Percentiles rank a stretch among this genome's conserved stretches.
phyloP scores from a whole-genome alignment of 306 rosid species.

The Rosa lucieae region DNA sequence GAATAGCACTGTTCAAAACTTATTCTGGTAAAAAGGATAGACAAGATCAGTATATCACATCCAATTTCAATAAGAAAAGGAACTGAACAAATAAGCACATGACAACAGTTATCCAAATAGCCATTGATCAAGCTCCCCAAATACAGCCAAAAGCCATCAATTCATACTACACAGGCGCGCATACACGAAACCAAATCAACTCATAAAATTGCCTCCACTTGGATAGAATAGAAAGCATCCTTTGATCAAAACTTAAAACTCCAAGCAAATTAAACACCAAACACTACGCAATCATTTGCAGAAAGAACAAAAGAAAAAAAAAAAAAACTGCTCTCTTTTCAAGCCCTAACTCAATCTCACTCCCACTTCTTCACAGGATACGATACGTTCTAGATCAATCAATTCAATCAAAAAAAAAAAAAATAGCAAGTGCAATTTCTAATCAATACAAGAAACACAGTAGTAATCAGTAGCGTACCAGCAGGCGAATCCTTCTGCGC shows the following conservation, averaged over 20 bases:
- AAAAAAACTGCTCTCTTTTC: background rate
- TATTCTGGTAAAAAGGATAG: background rate
- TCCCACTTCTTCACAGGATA: background rate
- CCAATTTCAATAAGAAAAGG: background rate
- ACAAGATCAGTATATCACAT: background rate
- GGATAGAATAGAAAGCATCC: background rate
- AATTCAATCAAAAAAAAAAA: background rate
- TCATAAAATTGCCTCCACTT: background rate
- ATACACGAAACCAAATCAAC: background rate
- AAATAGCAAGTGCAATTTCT: background rate
- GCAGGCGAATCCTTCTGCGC: slow-evolving; percentile 58
- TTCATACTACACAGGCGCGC: background rate
- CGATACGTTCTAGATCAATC: slow-evolving; percentile 15
- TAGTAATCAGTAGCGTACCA: slow-evolving; percentile 39
- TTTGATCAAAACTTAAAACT: background rate
- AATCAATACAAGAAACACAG: background rate
- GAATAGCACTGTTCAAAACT: slow-evolving; percentile 15
- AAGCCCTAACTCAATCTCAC: slow-evolving; percentile 3
- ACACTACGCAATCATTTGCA: background rate
- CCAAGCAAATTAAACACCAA: background rate
- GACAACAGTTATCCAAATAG: background rate
- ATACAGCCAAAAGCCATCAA: background rate
- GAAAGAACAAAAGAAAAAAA: background rate
- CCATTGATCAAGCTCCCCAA: background rate
- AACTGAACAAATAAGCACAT: background rate